phyloP scores from a whole-genome alignment of 2,329 filamentous ascomycete species.

The Mycosphaerella arachidis region DNA sequence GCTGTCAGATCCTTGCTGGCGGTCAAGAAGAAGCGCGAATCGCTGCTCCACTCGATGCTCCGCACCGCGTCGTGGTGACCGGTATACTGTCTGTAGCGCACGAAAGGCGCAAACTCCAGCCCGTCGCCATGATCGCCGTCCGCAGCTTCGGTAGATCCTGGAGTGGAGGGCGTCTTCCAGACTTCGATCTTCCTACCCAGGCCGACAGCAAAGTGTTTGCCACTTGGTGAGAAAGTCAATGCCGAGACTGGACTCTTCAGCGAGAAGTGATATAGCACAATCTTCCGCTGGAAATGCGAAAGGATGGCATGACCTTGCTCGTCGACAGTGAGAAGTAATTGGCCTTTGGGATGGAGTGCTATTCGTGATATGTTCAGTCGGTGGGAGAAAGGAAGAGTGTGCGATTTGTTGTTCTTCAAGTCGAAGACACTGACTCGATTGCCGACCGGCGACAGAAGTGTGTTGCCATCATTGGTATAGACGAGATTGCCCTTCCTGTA shows the following conservation, averaged over 20 bases:
- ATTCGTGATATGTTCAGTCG: conserved; percentile 88
- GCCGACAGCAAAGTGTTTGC: conserved; percentile 83
- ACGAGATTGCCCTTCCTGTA: conserved; percentile 97
- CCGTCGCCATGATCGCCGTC: conserved; percentile 70
- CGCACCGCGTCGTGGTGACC: conserved; percentile 85
- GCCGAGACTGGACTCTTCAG: conserved; percentile 79
- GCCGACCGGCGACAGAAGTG: conserved; percentile 91
- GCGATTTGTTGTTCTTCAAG: conserved; percentile 86
- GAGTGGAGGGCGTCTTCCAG: conserved; percentile 91
- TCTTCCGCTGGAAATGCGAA: conserved; percentile 80
- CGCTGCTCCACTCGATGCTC: conserved; percentile 89
- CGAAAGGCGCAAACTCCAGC: conserved; percentile 91
- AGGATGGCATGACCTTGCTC: conserved; percentile 91
- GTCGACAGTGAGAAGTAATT: conserved; percentile 87
- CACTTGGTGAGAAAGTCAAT: conserved; percentile 85
- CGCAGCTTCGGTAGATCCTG: conserved; percentile 37
- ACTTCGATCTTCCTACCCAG: conserved; percentile 85
- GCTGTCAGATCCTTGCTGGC: conserved; percentile 88
- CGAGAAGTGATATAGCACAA: conserved; percentile 92
- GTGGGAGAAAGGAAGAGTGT: conserved; percentile 84
- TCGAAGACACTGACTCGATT: conserved; percentile 96
- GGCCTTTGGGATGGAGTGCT: conserved; percentile 83
- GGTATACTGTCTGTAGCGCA: conserved; percentile 77
- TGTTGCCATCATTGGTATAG: conserved; percentile 93
- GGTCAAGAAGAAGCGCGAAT: conserved; percentile 92